Evolutionary conservation across 441 rosid species (phyloP).

Genomic region (Aleurites moluccanus): DNA sequence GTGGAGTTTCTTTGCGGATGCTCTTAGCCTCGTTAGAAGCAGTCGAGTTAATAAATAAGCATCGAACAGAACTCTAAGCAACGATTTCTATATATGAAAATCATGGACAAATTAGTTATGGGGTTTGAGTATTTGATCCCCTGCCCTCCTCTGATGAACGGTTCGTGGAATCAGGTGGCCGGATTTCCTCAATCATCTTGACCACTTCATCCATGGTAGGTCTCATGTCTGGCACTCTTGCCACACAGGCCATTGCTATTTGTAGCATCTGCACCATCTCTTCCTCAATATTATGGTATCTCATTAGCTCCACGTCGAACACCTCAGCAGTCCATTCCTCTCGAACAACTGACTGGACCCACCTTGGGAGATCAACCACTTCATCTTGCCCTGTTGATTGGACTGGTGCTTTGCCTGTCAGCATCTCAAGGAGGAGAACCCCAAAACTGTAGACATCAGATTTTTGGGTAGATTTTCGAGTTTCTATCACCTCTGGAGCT

Average conservation of each 20-base stretch:
- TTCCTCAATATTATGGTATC: conserved; percentile 72
- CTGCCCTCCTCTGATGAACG: conserved; percentile 44
- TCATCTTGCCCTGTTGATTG: conserved; percentile 64
- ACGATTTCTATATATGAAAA: not conserved
- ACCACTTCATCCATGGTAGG: conserved; percentile 71
- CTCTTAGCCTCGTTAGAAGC: not conserved
- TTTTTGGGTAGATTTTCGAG: conserved; percentile 70
- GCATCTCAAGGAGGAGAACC: conserved; percentile 82
- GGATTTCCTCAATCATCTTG: conserved; percentile 62
- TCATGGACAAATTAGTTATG: conserved; percentile 12
- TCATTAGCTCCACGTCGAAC: conserved; percentile 72
- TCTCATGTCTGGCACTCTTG: conserved; percentile 63
- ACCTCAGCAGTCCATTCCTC: conserved; percentile 99
- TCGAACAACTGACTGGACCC: conserved; percentile 93
- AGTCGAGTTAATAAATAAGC: not conserved
- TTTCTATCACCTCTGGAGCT: conserved; percentile 81
- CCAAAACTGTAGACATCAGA: conserved; percentile 93
- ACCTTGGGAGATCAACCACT: conserved; percentile 72
- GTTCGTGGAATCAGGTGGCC: conserved; percentile 36
- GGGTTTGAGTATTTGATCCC: conserved; percentile 31
- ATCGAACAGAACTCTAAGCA: not conserved
- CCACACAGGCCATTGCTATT: conserved; percentile 87
- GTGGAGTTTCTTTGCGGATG: not conserved
- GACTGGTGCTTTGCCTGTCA: conserved; percentile 80
- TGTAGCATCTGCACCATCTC: conserved; percentile 98